Base-by-base conservation (phyloP, 208 protist species). In the Endotrypanum monterogeii region DNA sequence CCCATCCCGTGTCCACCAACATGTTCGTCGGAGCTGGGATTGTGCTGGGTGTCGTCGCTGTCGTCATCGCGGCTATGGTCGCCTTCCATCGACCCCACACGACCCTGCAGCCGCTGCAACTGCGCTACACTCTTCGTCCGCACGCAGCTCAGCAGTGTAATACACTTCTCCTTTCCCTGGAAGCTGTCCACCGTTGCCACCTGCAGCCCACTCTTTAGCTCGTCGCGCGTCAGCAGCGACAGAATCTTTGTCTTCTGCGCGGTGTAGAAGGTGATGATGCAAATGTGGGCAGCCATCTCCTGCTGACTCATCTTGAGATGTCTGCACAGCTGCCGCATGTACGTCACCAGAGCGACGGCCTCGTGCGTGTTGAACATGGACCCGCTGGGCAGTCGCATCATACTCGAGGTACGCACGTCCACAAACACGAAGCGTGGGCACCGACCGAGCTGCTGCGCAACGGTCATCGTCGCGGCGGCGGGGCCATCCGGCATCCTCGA, bases 111-210 rank as follows among this genome's bases (percentile, higher is more conserved):
- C 82, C 3, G 39, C 50, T 32, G 30, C 68, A 81, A 52, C 86
- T 72, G 61, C 87, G 65, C 63, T n/a, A 46, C 30, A 16, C 54
- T 46, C 69, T 60, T 50, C n/a, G 89, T 85, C 23, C 93, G 91
- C 51, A 97, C 93, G 67, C 93, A 97, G 80, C 93, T 97, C 60
- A 98, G 83, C 66, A 98, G 74, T 23, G 98, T 92, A 63, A 97
- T 90, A 65, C 95, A 85, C 91, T 97, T 98, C 82, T 98, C 97
- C 63, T 93, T 91, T 2, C 97, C 97, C 79, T 98, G 95, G 71
- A 98, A 98, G 68, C 91, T 94, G 83, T 98, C 97, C 32, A 98
- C 95, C 1, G 97, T 95, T 9, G 88, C 79, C 9, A 98, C 74
- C 80, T 97, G 86, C 67, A 98, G 28, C n/a, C 78, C 83, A 41